Percentiles rank a stretch among this genome's conserved stretches.
Conservation (phyloP, 768 basidiomycete genomes). For the Kwoniella dendrophila region DNA sequence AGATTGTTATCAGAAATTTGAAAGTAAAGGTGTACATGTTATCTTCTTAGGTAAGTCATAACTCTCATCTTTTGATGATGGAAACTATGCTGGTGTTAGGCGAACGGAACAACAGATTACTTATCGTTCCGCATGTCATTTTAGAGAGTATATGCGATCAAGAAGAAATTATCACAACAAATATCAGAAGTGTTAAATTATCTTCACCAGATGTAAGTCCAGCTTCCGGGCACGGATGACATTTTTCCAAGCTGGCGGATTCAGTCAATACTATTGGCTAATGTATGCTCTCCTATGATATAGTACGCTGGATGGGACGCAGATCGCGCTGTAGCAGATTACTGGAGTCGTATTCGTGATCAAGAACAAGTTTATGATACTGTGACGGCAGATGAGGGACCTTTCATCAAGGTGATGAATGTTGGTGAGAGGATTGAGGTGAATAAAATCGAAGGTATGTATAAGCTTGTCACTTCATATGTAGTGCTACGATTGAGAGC, state of each 20-base stretch:
- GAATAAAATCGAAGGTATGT: constrained; percentile 61
- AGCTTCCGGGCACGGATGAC: too few relatives aligned
- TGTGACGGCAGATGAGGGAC: constrained; percentile 86
- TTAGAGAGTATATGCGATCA: constrained; percentile 89
- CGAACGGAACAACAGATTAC: not conserved
- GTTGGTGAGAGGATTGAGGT: constrained; percentile 96
- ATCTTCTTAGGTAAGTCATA: constrained; percentile 74
- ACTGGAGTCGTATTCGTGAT: constrained; percentile 81
- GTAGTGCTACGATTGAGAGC: not conserved
- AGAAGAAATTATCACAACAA: constrained; percentile 86
- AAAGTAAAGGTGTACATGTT: constrained; percentile 83
- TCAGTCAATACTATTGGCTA: not conserved
- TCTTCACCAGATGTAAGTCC: constrained; percentile 89
- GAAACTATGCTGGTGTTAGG: not conserved
- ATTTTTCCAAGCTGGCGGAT: constrained; percentile 1
- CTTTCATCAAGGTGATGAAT: constrained; percentile 92
- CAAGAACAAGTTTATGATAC: constrained; percentile 89
- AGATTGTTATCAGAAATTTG: constrained; percentile 78
- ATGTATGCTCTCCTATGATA: not conserved
- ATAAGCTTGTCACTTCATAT: not conserved
- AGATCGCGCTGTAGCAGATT: constrained; percentile 87
- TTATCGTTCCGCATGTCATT: not conserved
- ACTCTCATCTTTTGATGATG: not conserved
- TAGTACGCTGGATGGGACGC: constrained; percentile 94
- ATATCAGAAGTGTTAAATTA: constrained; percentile 95